Conservation (phyloP, 257 asterid species). For the Gynochthodes officinalis region DNA sequence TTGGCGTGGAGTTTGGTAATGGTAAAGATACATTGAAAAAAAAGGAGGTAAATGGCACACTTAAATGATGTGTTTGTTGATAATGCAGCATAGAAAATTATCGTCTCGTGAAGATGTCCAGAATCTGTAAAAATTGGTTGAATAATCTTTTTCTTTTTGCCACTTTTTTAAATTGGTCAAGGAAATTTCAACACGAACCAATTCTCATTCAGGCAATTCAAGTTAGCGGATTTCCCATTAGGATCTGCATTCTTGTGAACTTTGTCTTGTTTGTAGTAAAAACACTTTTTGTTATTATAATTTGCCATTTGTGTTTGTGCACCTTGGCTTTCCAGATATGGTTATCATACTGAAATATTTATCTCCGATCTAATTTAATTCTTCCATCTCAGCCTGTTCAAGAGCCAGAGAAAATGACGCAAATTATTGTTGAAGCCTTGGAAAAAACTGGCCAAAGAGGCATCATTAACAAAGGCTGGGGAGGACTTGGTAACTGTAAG, state of each 20-base stretch:
- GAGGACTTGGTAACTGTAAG: slow-evolving; percentile 98
- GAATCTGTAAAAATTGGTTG: neutral
- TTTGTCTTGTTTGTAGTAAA: neutral
- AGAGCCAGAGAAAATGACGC: slow-evolving; percentile 93
- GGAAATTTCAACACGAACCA: neutral
- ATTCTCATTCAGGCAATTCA: neutral
- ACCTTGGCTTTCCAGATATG: neutral
- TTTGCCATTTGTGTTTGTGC: neutral
- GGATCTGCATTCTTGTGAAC: neutral
- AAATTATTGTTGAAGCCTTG: slow-evolving; percentile 78
- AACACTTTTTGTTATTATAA: neutral
- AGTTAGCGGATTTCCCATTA: neutral
- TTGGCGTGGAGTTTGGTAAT: neutral
- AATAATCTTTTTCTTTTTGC: neutral
- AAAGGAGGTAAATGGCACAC: too few species aligned
- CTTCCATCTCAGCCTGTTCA: slow-evolving; percentile 74
- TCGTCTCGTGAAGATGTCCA: neutral
- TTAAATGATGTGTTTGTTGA: neutral
- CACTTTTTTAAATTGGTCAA: neutral
- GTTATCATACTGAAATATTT: neutral
- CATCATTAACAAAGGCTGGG: slow-evolving; percentile 96
- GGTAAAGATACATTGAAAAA: too few species aligned
- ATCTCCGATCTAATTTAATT: slow-evolving; percentile 13
- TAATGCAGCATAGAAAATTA: neutral
- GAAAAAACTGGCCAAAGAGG: slow-evolving; percentile 84